Evolutionary conservation across 768 basidiomycete genomes (phyloP).

Genomic region (Boletus barrowsii): DNA sequence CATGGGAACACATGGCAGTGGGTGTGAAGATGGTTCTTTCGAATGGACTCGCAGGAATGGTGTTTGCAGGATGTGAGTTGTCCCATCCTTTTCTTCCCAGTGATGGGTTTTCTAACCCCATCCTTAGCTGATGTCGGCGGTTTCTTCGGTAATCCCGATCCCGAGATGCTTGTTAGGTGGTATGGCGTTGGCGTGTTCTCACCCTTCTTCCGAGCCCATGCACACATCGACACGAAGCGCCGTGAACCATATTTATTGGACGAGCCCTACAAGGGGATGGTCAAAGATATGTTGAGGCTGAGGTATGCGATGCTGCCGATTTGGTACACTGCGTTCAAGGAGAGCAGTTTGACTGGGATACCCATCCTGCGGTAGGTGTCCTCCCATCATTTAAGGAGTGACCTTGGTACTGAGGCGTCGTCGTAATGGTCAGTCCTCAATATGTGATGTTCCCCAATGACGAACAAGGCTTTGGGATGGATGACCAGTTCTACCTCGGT

Average conservation of each 20-base stretch:
- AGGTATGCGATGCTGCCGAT: conserved; percentile 85
- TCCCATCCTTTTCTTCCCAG: background rate
- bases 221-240: conserved; percentile 96
- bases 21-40: conserved; percentile 92
- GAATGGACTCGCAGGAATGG: conserved; percentile 86
- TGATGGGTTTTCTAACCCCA: background rate
- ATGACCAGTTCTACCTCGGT: conserved; percentile 94
- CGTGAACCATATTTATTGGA: conserved; percentile 93
- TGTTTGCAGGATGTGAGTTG: conserved; percentile 82
- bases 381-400: background rate
- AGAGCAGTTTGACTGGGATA: conserved; percentile 75
- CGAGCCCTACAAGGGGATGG: conserved; percentile 81
- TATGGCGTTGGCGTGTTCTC: conserved; percentile 94
- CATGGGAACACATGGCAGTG: conserved; percentile 96
- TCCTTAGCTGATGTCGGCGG: conserved; percentile 91
- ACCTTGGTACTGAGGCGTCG: background rate
- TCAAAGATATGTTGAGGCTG: conserved; percentile 75
- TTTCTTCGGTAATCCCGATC: conserved; percentile 95
- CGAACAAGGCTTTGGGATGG: conserved; percentile 77
- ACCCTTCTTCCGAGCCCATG: conserved; percentile 98
- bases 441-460: conserved; percentile 93
- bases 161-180: conserved; percentile 96
- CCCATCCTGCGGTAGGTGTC: conserved; percentile 73
- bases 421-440: conserved; percentile 68
- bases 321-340: conserved; percentile 98